These are phyloP conservation scores for Nothophoma quercina DNA, from an alignment of 2,329 filamentous ascomycete genomes.

Conservation along the genomic window DNA sequence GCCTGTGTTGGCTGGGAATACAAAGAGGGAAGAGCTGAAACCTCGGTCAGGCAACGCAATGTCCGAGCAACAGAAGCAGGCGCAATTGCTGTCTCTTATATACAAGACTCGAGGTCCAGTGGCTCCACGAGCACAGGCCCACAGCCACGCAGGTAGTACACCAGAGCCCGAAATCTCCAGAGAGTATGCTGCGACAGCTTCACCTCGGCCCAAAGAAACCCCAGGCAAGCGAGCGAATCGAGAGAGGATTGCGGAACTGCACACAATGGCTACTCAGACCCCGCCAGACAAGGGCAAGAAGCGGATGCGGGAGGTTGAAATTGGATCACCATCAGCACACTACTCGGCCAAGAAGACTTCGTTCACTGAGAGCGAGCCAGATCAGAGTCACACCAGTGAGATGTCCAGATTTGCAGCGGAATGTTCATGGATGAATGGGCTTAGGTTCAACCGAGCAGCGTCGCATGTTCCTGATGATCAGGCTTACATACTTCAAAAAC, in stretches of 20 bases:
- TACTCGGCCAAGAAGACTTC: neutral
- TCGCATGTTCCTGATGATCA: constrained; percentile 57
- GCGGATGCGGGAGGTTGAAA: constrained; percentile 4
- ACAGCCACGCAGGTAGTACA: neutral
- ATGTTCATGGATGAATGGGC: constrained; percentile 36
- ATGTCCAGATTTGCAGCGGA: constrained; percentile 16
- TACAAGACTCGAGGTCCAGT: neutral
- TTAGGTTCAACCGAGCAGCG: constrained; percentile 29
- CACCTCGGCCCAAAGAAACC: neutral
- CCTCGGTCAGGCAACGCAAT: neutral
- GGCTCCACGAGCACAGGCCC: neutral
- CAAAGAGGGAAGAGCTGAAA: constrained; percentile 21
- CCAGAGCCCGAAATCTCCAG: neutral
- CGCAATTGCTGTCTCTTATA: neutral
- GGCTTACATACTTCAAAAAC: constrained; percentile 55
- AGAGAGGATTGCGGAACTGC: neutral
- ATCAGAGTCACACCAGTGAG: neutral
- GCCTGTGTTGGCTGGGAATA: constrained; percentile 33
- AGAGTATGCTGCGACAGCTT: neutral
- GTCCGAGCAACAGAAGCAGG: neutral
- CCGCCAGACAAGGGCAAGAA: constrained; percentile 4
- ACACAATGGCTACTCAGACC: neutral
- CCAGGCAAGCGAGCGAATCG: neutral
- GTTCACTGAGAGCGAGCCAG: neutral
- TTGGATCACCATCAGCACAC: neutral